Percentiles rank a stretch among this genome's conserved stretches.
Conservation (phyloP, 345 rosid genomes). For the Firmiana major region DNA sequence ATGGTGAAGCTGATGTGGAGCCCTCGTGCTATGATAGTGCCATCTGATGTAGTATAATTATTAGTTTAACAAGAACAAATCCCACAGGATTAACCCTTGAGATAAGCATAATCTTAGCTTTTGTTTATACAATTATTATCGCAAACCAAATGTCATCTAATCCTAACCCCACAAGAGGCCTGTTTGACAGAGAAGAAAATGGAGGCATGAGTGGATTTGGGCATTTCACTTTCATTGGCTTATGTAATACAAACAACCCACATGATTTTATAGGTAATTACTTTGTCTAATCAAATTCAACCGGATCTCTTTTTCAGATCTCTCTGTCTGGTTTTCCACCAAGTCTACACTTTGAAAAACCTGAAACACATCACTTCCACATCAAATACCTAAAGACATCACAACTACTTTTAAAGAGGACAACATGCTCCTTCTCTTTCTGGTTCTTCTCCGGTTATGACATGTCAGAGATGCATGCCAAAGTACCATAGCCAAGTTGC, state of each 20-base stretch:
- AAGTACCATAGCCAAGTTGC: background rate
- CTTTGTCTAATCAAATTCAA: constrained; percentile 26
- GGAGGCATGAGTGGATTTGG: constrained; percentile 5
- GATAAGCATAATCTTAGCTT: constrained; percentile 26
- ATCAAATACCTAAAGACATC: constrained; percentile 1
- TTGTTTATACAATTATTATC: constrained; percentile 1
- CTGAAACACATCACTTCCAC: constrained; percentile 13
- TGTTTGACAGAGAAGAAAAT: background rate
- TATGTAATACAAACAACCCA: constrained; percentile 23
- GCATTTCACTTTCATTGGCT: constrained; percentile 11
- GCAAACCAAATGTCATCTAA: constrained; percentile 9
- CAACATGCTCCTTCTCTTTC: background rate
- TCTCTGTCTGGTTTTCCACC: constrained; percentile 20
- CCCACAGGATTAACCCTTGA: constrained; percentile 22
- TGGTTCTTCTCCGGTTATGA: background rate
- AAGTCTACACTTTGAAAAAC: constrained; percentile 3
- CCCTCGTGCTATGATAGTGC: constrained; percentile 20
- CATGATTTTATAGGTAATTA: constrained; percentile 19
- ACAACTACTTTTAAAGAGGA: background rate
- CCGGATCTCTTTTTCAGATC: constrained; percentile 36
- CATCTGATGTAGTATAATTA: constrained; percentile 14
- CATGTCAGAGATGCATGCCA: background rate
- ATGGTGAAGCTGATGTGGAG: constrained; percentile 35
- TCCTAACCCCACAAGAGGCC: constrained; percentile 13
- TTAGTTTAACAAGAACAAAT: constrained; percentile 27